phyloP scores from a whole-genome alignment of 202 grass and related monocot species.

The Musa balbisiana region DNA sequence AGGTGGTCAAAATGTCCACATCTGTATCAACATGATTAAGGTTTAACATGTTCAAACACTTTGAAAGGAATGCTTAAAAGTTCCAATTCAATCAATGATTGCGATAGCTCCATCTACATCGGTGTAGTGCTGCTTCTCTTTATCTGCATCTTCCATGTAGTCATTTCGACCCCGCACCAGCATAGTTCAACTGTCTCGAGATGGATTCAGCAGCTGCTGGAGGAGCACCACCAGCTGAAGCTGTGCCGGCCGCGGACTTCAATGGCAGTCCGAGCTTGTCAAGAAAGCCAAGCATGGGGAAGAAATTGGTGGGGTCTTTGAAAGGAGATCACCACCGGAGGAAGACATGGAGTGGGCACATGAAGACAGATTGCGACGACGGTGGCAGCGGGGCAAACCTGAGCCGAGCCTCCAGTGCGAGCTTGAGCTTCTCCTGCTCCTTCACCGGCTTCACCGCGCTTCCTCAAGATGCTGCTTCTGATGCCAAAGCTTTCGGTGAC shows the following conservation, averaged over 20 bases:
- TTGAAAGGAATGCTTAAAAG: too few relatives aligned
- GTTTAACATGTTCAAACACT: too few relatives aligned
- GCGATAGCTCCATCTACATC: too few relatives aligned
- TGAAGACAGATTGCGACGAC: constrained; percentile 63
- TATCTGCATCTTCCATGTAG: too few relatives aligned
- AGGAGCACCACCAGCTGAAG: constrained; percentile 59
- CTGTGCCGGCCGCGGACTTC: constrained; percentile 9
- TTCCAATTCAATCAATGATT: too few relatives aligned
- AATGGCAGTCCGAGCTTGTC: constrained; percentile 27
- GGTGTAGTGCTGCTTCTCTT: background rate
- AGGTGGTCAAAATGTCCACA: too few relatives aligned
- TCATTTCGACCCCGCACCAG: background rate
- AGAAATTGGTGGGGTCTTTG: constrained; percentile 27
- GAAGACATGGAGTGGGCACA: constrained; percentile 67
- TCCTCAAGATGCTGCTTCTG: constrained; percentile 35
- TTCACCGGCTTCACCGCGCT: constrained; percentile 89
- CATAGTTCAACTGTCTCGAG: background rate
- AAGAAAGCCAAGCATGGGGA: constrained; percentile 28
- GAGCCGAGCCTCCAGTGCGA: constrained; percentile 91
- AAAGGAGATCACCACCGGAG: constrained; percentile 45
- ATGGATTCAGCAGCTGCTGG: constrained; percentile 22
- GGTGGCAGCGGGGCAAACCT: constrained; percentile 60
- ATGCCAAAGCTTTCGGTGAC: too few relatives aligned
- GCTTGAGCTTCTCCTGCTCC: constrained; percentile 87
- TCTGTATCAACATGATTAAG: too few relatives aligned